Evolutionary conservation across 2,329 filamentous ascomycete species (phyloP).

Genomic region (Aspergillus pseudonomiae): DNA sequence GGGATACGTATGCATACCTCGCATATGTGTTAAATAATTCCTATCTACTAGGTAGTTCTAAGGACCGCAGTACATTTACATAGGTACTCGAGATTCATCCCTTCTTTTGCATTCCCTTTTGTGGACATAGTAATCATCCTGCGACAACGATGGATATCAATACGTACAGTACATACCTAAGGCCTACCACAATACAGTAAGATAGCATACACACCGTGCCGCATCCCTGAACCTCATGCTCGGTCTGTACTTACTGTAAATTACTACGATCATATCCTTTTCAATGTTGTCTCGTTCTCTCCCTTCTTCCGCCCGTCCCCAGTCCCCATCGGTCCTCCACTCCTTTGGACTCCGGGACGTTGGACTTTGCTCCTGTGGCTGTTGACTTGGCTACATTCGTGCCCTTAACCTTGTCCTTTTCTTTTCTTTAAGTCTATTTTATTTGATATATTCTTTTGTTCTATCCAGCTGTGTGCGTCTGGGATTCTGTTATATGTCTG

Average conservation of each 20-base stretch:
- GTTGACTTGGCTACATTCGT: constrained; percentile 5
- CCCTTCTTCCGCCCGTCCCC: constrained; percentile 14
- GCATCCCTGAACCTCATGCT: neutral
- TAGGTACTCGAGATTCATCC: neutral
- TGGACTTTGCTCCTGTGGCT: constrained; percentile 7
- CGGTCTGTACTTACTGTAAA: too few species aligned
- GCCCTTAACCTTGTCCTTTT: neutral
- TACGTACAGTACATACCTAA: neutral
- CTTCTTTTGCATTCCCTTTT: too few species aligned
- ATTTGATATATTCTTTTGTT: neutral
- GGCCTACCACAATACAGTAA: neutral
- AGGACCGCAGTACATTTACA: neutral
- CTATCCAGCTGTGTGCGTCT: neutral
- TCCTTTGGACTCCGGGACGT: constrained; percentile 27
- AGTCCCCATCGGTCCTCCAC: constrained; percentile 28
- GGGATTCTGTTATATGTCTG: neutral
- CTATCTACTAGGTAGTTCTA: neutral
- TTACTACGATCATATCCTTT: neutral
- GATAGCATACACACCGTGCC: neutral
- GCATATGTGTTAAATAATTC: neutral
- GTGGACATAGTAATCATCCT: too few species aligned
- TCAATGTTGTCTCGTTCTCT: constrained; percentile 12
- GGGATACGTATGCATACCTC: neutral
- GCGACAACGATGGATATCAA: neutral
- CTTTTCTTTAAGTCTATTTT: neutral